Evolutionary conservation across 2,329 filamentous ascomycete species (phyloP), one percentile per base, ranked within the genome.

Genomic region (Tolypocladium sp.): DNA sequence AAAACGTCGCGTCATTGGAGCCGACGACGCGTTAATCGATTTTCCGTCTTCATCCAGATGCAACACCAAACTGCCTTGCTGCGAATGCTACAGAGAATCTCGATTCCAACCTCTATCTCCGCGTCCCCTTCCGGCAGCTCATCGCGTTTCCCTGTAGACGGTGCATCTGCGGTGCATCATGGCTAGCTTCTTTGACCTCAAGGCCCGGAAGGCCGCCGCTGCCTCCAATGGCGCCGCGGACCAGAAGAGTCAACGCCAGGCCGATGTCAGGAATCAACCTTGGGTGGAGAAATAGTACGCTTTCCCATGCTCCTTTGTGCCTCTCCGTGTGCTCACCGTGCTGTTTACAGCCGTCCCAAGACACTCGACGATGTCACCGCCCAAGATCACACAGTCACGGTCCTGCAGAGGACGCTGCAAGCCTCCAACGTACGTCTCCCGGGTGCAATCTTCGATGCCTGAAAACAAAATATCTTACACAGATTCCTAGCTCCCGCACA

Each of bases 231-330:
- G 81, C 56, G 71, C 76, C 60, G 75, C 82, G 25, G 85, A 88
- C 52, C 82, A 82, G 57, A 96, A 93, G 74, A 74, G 80, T 58
- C 82, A 86, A 62, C 82, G 81, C 64, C 66, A 82, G 78, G 60
- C 81, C 79, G 69, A 88, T 81, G 65, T 83, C 83, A 69, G 80
- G 87, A 66, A 68, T 10, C 93, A 97, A 70, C 94, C 94, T 68
- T 99, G 94, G 94, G 93, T 97, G 57, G 94, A 97, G 79, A 97
- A 97, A 90, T 97, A 97, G 93, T 96, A 79, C 63, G 82, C 62
- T n/a, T 30, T 13, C 8, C 8, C 15, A 22, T 42, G 10, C 4
- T 3, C 7, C 6, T 42, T n/a, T 27, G 8, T 12, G 22, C 4
- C 9, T 57, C 58, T 58, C 61, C 70, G 77, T 58, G 78, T 67